Evolutionary conservation across 805 yeast species (phyloP), one percentile per base, ranked within the genome.

Genomic region (Saccharomycopsis capsularis): DNA sequence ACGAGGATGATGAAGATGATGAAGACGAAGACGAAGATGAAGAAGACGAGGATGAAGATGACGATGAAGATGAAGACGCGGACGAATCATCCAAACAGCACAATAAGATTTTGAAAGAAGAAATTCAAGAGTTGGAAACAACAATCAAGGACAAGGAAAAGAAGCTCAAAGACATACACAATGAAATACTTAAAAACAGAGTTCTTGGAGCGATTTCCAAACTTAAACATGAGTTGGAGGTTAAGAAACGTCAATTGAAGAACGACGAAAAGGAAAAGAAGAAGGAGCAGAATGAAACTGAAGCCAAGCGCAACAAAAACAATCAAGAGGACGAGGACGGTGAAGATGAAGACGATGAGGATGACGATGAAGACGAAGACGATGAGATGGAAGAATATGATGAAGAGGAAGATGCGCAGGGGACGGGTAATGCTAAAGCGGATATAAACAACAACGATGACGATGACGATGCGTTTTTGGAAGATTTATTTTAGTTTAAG

Each of bases 151-250:
- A 81, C 58, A 90, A 91, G 59, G 79, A 78, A 62, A 72, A 73
- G 41, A 89, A 85, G 58, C 76, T 87, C 43, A 78, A 74, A 19
- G 80, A 81, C 56, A 89, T 90, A 16, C 71, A 80, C 2, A 88
- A 88, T 61, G 90, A 91, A 57, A 82, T 91, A 67, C 74, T 93
- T 78, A 80, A 82, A 60, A 85, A 82, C 64, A 82, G 97, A 67
- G 85, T 90, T 62, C 74, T 82, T 58, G 93, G 85, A 55, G 89
- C 84, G 45, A 85, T 87, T 45, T 76, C 74, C 50, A 81, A 90
- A 53, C 73, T 93, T 60, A 81, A 80, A 63, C 80, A 82, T 47
- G 96, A 91, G 58, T 73, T 88, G 52, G 96, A 88, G 47, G 73
- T 80, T 60, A 93, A 91, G 69, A 76, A 75, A 65, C 71, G 81